Evolutionary conservation across 345 rosid genomes (phyloP).

Genomic region (Odontarrhena argentea): DNA sequence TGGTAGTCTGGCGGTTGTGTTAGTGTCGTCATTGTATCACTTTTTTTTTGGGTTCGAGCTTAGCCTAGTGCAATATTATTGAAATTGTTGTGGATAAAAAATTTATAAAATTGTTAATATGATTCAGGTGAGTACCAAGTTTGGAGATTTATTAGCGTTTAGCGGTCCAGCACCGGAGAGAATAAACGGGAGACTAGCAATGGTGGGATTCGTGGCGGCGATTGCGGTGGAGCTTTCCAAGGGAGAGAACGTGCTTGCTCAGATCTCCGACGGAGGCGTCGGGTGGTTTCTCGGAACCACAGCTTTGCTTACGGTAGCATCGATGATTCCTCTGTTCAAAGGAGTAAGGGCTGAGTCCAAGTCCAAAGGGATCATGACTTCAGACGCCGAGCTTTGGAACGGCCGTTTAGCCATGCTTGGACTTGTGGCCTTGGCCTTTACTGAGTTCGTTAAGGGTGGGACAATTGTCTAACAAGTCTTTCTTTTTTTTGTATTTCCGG

Average conservation of each 20-base stretch:
- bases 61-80: too few species aligned
- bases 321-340: constrained; percentile 58
- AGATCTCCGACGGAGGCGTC: constrained; percentile 60
- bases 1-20: too few species aligned
- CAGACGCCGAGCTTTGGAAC: constrained; percentile 84
- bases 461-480: constrained; percentile 39
- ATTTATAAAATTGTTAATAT: background rate
- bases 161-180: constrained; percentile 91
- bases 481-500: background rate
- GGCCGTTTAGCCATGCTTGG: constrained; percentile 88
- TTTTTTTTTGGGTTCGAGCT: too few species aligned
- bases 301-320: constrained; percentile 57
- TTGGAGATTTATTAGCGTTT: constrained; percentile 64
- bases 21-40: too few species aligned
- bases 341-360: constrained; percentile 61
- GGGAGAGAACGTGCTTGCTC: constrained; percentile 67
- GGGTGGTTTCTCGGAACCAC: constrained; percentile 62
- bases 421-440: constrained; percentile 67
- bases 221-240: constrained; percentile 61
- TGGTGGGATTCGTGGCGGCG: constrained; percentile 79
- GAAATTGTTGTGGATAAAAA: too few species aligned
- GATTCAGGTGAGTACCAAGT: constrained; percentile 55
- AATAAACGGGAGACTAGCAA: constrained; percentile 78
- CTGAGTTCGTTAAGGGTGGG: constrained; percentile 71
- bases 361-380: constrained; percentile 65